phyloP scores from a whole-genome alignment of 768 basidiomycete genomes.

The Russula vinacea region DNA sequence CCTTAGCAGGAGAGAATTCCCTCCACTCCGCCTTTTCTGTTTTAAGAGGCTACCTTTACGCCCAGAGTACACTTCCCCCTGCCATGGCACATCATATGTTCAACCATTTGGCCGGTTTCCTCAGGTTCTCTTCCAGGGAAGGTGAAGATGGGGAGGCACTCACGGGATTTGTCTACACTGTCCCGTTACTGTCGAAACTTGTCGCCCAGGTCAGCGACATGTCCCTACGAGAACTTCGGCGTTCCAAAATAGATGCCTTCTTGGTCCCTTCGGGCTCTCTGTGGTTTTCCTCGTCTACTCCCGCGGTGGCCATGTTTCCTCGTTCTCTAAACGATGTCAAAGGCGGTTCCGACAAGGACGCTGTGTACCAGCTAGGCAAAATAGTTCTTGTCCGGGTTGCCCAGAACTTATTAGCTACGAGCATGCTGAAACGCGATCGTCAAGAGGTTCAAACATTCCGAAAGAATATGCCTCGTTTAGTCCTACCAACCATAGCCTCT shows the following conservation, averaged over 20 bases:
- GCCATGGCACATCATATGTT: constrained; percentile 62
- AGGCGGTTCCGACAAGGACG: constrained; percentile 31
- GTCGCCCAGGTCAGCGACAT: constrained; percentile 66
- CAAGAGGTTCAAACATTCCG: constrained; percentile 67
- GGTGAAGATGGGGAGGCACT: constrained; percentile 45
- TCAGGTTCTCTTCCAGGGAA: constrained; percentile 53
- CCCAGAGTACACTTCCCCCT: constrained; percentile 56
- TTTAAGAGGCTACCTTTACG: constrained; percentile 56
- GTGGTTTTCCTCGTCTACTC: constrained; percentile 62
- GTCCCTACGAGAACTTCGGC: constrained; percentile 66
- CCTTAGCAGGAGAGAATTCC: constrained; percentile 51
- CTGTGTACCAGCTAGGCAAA: constrained; percentile 47
- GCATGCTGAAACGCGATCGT: constrained; percentile 60
- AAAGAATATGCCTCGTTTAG: constrained; percentile 60
- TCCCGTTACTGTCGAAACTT: constrained; percentile 59
- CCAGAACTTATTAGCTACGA: constrained; percentile 65
- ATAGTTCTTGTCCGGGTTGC: constrained; percentile 64
- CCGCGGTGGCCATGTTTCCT: constrained; percentile 61
- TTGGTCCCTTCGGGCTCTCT: constrained; percentile 67
- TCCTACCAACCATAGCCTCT: constrained; percentile 48
- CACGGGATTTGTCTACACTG: constrained; percentile 49
- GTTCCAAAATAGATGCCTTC: constrained; percentile 66
- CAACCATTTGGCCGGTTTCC: constrained; percentile 65
- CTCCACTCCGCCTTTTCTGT: constrained; percentile 48
- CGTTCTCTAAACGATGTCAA: constrained; percentile 40